A percentile compares a stretch with the other conserved stretches of the same genome.
These are phyloP conservation scores for Aspergillus olivimuriae DNA, from an alignment of 495 filamentous ascomycete genomes.

Conservation along the genomic window DNA sequence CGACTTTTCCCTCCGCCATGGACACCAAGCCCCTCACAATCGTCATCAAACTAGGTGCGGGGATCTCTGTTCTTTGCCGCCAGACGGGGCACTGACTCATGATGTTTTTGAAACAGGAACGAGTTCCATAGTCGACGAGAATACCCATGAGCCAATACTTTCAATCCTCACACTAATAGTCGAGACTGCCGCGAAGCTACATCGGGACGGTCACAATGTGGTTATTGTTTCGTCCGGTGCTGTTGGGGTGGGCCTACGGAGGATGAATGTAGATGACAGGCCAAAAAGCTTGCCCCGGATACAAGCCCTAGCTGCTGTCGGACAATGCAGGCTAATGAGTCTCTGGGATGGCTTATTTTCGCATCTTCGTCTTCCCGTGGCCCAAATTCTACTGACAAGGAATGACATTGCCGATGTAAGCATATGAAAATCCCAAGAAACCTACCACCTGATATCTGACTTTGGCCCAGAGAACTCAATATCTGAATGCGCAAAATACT, in stretches of 20 bases:
- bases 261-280: conserved; percentile 83
- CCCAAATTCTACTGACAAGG: conserved; percentile 90
- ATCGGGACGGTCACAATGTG: conserved; percentile 87
- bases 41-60: conserved; percentile 90
- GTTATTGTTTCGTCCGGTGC: conserved; percentile 95
- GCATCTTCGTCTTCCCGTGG: conserved; percentile 81
- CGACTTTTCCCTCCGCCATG: too few relatives aligned
- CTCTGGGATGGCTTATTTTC: conserved; percentile 90
- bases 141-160: conserved; percentile 91
- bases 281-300: conserved; percentile 82
- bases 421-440: background rate
- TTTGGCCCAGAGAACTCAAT: conserved; percentile 68
- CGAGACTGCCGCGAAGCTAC: conserved; percentile 79
- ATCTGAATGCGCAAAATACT: conserved; percentile 93
- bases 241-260: conserved; percentile 83
- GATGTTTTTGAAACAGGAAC: conserved; percentile 56
- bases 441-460: conserved; percentile 8
- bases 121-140: conserved; percentile 95
- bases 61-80: conserved; percentile 13
- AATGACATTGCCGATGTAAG: conserved; percentile 92
- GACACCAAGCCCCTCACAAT: conserved; percentile 51
- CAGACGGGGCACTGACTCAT: conserved; percentile 11
- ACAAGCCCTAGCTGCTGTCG: conserved; percentile 89
- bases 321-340: conserved; percentile 91
- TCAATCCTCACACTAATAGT: conserved; percentile 87